Percentiles rank a stretch among this genome's conserved stretches.
These are phyloP conservation scores for Starmerella bacillaris DNA, from an alignment of 805 yeast species.

Conservation along the genomic window DNA sequence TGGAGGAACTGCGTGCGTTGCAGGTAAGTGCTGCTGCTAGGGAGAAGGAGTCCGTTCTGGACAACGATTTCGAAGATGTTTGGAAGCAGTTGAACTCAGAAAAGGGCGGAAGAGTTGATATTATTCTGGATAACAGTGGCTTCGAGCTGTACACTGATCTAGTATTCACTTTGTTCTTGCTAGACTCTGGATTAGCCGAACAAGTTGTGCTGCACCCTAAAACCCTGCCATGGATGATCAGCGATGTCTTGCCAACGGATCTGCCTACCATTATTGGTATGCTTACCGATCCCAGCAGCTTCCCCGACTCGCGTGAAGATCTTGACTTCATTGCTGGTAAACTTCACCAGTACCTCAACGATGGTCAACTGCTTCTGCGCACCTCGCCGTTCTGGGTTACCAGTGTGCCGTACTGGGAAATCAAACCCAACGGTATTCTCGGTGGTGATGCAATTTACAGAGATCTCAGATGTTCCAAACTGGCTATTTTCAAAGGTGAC, in stretches of 20 bases:
- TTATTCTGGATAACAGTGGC: slow-evolving; percentile 85
- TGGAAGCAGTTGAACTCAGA: slow-evolving; percentile 30
- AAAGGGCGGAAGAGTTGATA: slow-evolving; percentile 41
- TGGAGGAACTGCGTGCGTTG: slow-evolving; percentile 75
- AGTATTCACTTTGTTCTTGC: slow-evolving; percentile 41
- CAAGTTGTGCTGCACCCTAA: slow-evolving; percentile 71
- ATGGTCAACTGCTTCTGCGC: slow-evolving; percentile 33
- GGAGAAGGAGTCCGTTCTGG: slow-evolving; percentile 57
- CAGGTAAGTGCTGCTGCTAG: slow-evolving; percentile 76
- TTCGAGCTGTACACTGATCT: slow-evolving; percentile 87
- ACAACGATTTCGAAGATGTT: slow-evolving; percentile 52
- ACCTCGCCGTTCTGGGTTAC: slow-evolving; percentile 79
- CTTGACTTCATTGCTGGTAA: slow-evolving; percentile 32
- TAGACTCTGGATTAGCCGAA: slow-evolving; percentile 50
- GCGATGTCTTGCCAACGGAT: slow-evolving; percentile 83
- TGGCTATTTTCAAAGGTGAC: slow-evolving; percentile 83
- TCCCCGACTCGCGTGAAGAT: slow-evolving; percentile 31
- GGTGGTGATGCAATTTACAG: slow-evolving; percentile 46
- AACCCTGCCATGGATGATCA: slow-evolving; percentile 90
- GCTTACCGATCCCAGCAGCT: slow-evolving; percentile 34
- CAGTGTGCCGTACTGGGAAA: slow-evolving; percentile 54
- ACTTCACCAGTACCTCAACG: slow-evolving; percentile 28
- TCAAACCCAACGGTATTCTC: slow-evolving; percentile 33
- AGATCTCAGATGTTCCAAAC: slow-evolving; percentile 39
- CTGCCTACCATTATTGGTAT: slow-evolving; percentile 41